Evolutionary conservation across 176 grass and related monocot species (phyloP).

Genomic region (Carex parvula): DNA sequence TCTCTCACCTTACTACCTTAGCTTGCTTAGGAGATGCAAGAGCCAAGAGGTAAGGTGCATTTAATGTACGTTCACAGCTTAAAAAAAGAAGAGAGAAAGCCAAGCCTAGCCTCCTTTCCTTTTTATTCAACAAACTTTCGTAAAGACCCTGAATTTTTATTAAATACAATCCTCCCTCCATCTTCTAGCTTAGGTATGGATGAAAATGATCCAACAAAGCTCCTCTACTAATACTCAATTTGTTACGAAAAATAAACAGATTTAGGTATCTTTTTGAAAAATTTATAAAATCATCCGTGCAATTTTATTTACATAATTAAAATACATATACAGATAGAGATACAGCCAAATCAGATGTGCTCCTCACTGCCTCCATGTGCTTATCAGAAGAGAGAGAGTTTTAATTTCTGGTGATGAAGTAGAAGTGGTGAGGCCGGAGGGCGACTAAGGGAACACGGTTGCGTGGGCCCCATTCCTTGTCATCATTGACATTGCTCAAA

Average conservation of each 20-base stretch:
- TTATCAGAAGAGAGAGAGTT: slow-evolving; percentile 14
- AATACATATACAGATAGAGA: neutral
- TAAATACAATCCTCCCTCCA: neutral
- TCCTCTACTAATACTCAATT: neutral
- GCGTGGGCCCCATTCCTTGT: slow-evolving; percentile 3
- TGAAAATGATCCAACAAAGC: neutral
- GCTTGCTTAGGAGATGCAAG: neutral
- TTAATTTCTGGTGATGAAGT: neutral
- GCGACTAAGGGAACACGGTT: slow-evolving; percentile 24
- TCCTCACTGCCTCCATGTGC: slow-evolving; percentile 40
- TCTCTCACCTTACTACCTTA: neutral
- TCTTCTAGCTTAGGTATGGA: neutral
- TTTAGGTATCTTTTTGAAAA: neutral
- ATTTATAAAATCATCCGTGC: neutral
- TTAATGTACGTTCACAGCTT: neutral
- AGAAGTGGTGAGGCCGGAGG: neutral
- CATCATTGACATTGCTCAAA: neutral
- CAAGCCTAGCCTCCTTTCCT: neutral
- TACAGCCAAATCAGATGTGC: slow-evolving; percentile 37
- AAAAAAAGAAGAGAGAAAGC: slow-evolving; percentile 7
- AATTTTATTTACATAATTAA: neutral
- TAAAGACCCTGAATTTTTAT: neutral
- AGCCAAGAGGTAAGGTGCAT: slow-evolving; percentile 12
- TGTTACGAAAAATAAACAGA: neutral
- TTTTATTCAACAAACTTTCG: slow-evolving; percentile 24